Conservation (phyloP, 345 rosid species). For the Populus pruinosa region DNA sequence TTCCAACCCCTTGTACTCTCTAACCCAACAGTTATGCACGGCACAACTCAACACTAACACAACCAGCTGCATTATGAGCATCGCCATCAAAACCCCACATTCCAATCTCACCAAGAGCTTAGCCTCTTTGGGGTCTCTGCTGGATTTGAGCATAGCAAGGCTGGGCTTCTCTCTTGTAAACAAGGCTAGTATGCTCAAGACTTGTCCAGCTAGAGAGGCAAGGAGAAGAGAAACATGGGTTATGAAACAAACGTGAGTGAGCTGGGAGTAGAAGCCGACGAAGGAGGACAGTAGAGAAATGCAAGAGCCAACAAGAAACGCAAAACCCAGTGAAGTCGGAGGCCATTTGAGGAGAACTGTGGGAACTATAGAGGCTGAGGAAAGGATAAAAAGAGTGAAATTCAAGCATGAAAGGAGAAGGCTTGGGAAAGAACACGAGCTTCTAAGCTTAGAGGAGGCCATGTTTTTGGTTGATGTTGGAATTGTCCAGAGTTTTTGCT, state of each 20-base stretch:
- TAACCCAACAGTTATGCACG: constrained; percentile 48
- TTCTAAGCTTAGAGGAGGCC: constrained; percentile 42
- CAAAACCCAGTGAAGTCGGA: constrained; percentile 56
- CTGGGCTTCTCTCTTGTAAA: constrained; percentile 47
- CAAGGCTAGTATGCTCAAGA: constrained; percentile 34
- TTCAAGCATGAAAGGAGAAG: constrained; percentile 51
- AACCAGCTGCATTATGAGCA: constrained; percentile 41
- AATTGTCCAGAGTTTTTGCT: too few relatives aligned
- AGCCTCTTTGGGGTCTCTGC: constrained; percentile 50
- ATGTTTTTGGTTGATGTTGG: not conserved
- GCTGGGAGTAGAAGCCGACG: constrained; percentile 45
- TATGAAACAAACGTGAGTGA: constrained; percentile 42
- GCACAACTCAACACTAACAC: constrained; percentile 47
- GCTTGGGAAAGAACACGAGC: constrained; percentile 53
- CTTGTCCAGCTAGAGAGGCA: constrained; percentile 44
- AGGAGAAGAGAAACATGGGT: constrained; percentile 50
- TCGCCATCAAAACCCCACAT: constrained; percentile 57
- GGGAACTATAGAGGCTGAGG: constrained; percentile 48
- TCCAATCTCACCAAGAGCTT: constrained; percentile 60
- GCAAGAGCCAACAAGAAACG: constrained; percentile 42
- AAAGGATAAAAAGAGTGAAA: constrained; percentile 47
- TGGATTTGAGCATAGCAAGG: constrained; percentile 43
- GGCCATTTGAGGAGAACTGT: constrained; percentile 48
- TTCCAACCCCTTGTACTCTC: constrained; percentile 49
- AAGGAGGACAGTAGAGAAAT: constrained; percentile 48